Evolutionary conservation across 2,329 filamentous ascomycete species (phyloP).

Genomic region (Diaporthe velutina): DNA sequence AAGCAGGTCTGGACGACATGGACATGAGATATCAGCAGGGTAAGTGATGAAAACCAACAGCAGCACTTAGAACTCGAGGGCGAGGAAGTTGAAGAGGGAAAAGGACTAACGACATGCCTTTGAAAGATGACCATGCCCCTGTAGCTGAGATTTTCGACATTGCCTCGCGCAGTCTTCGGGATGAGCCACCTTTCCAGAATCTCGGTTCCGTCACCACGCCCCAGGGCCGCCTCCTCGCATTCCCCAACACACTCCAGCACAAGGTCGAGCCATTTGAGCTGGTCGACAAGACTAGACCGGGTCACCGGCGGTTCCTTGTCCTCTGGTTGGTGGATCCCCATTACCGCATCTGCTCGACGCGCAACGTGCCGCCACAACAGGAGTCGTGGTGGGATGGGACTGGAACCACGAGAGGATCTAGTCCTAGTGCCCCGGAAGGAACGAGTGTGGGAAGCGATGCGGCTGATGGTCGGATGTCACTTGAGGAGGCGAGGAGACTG

Average conservation of each 20-base stretch:
- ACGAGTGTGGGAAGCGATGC: slow-evolving; percentile 19
- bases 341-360: slow-evolving; percentile 60
- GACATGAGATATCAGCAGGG: slow-evolving; percentile 5
- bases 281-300: slow-evolving; percentile 61
- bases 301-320: slow-evolving; percentile 68
- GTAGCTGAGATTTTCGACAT: slow-evolving; percentile 40
- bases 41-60: neutral
- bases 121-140: slow-evolving; percentile 41
- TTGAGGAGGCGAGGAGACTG: slow-evolving; percentile 37
- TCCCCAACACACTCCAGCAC: slow-evolving; percentile 61
- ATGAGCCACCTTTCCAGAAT: slow-evolving; percentile 51
- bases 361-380: slow-evolving; percentile 55
- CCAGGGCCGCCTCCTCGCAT: slow-evolving; percentile 59
- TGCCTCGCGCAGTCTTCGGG: slow-evolving; percentile 36
- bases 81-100: too few species aligned
- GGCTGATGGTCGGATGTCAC: slow-evolving; percentile 39
- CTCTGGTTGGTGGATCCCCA: slow-evolving; percentile 72
- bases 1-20: slow-evolving; percentile 39
- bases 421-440: neutral
- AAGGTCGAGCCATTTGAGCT: slow-evolving; percentile 63
- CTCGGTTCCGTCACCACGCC: slow-evolving; percentile 56
- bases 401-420: neutral
- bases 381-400: slow-evolving; percentile 51
- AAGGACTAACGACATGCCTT: neutral
- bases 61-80: neutral